A percentile compares a stretch with the other conserved stretches of the same genome.
These are phyloP conservation scores for Pythium apleroticum DNA, from an alignment of 352 stramenopile genomes.

Conservation along the genomic window DNA sequence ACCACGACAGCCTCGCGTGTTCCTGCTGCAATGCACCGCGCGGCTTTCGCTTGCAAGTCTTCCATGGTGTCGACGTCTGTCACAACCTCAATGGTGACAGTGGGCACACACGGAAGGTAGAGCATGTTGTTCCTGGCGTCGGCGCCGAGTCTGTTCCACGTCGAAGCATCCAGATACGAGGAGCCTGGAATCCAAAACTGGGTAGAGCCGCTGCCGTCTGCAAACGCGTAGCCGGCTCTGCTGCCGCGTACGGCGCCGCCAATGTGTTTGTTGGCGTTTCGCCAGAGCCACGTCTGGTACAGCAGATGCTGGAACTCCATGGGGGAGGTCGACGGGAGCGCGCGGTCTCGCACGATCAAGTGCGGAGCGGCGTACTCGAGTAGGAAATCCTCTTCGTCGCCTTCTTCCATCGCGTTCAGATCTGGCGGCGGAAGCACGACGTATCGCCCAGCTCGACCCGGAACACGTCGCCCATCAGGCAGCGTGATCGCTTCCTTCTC, in stretches of 20 bases:
- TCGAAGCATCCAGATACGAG: constrained; percentile 3
- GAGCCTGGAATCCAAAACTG: background rate
- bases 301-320: background rate
- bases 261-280: background rate
- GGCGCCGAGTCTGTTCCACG: background rate
- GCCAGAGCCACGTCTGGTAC: background rate
- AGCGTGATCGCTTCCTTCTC: background rate
- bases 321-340: background rate
- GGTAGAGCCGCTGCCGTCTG: background rate
- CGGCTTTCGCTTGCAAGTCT: background rate
- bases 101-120: constrained; percentile 1
- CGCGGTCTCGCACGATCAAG: background rate
- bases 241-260: background rate
- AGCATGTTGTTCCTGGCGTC: background rate
- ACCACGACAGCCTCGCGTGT: constrained; percentile 26
- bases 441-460: background rate
- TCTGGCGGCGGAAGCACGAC: background rate
- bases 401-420: background rate
- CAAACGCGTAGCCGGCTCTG: background rate
- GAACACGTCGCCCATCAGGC: background rate
- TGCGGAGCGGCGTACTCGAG: background rate
- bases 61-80: background rate
- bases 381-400: background rate
- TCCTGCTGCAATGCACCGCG: constrained; percentile 15
- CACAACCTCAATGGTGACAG: background rate